Percentiles rank a stretch among this genome's conserved stretches.
phyloP scores from a whole-genome alignment of 2,329 filamentous ascomycete species.

The Stemphylium vesicarium region DNA sequence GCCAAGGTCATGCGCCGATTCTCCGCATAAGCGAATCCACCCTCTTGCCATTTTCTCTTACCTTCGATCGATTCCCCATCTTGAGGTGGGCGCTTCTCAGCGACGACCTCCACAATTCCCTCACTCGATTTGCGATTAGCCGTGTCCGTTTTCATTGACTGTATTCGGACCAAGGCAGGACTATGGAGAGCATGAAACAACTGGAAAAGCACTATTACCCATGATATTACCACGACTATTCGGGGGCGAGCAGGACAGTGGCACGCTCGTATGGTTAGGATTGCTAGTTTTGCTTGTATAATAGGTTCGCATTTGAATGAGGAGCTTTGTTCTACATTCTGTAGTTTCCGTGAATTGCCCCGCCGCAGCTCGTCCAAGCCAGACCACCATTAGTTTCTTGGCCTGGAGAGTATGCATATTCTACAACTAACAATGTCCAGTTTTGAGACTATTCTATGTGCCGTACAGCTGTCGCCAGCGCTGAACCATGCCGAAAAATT shows the following conservation, averaged over 20 bases:
- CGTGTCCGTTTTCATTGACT: constrained; percentile 8
- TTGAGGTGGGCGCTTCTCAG: constrained; percentile 29
- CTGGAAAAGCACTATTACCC: constrained; percentile 31
- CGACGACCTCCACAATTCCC: constrained; percentile 19
- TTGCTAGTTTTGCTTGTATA: constrained; percentile 37
- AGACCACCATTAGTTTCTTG: background rate
- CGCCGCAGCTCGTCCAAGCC: too few species aligned
- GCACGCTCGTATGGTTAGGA: constrained; percentile 16
- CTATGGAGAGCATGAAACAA: constrained; percentile 9
- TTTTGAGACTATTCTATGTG: background rate
- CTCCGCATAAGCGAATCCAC: constrained; percentile 56
- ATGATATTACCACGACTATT: constrained; percentile 21
- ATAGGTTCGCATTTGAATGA: constrained; percentile 38
- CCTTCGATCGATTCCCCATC: constrained; percentile 14
- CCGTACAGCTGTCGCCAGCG: background rate
- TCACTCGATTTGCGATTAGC: constrained; percentile 9
- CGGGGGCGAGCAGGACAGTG: constrained; percentile 10
- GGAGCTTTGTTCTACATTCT: constrained; percentile 17
- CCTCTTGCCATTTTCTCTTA: constrained; percentile 4
- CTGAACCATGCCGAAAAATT: background rate
- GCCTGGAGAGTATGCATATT: background rate
- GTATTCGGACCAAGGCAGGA: constrained; percentile 20
- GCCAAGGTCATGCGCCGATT: constrained; percentile 94
- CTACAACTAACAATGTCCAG: background rate
- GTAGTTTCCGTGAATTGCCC: too few species aligned